Evolutionary conservation across 805 yeast genomes (phyloP).

Genomic region (Saccharomycopsis sp.): DNA sequence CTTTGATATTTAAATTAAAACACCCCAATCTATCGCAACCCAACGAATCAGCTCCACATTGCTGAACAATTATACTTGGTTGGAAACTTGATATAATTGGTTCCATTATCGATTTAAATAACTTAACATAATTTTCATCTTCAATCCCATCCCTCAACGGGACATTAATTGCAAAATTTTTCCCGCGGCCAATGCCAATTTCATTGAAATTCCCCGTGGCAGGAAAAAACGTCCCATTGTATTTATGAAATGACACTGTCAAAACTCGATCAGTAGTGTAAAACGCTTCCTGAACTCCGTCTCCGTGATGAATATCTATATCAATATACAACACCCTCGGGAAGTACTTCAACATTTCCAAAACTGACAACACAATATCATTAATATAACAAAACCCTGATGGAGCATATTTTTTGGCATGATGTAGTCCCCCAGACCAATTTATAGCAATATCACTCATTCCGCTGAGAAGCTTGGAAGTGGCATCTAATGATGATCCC

Average conservation of each 20-base stretch:
- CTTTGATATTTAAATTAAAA: conserved; percentile 84
- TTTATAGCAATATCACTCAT: conserved; percentile 92
- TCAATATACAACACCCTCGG: conserved; percentile 87
- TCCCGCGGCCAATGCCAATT: conserved; percentile 78
- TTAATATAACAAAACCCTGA: conserved; percentile 93
- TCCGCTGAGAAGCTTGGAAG: conserved; percentile 76
- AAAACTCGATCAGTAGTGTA: conserved; percentile 87
- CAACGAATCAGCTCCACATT: conserved; percentile 95
- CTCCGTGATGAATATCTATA: conserved; percentile 91
- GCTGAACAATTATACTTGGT: conserved; percentile 91
- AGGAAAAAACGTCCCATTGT: conserved; percentile 83
- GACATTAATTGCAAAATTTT: conserved; percentile 76
- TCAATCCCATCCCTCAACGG: conserved; percentile 91
- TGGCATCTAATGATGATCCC: conserved; percentile 92
- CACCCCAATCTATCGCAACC: conserved; percentile 93
- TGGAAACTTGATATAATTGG: conserved; percentile 88
- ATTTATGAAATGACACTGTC: conserved; percentile 88
- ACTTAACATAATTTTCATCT: conserved; percentile 71
- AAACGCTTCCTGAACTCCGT: conserved; percentile 92
- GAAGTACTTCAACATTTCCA: conserved; percentile 79
- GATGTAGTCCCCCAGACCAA: conserved; percentile 96
- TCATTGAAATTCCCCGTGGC: conserved; percentile 87
- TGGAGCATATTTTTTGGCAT: conserved; percentile 92
- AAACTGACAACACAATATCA: conserved; percentile 85
- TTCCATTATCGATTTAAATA: conserved; percentile 79